phyloP scores from a whole-genome alignment of 2,329 filamentous ascomycete species.

The Aspergillus tanneri region DNA sequence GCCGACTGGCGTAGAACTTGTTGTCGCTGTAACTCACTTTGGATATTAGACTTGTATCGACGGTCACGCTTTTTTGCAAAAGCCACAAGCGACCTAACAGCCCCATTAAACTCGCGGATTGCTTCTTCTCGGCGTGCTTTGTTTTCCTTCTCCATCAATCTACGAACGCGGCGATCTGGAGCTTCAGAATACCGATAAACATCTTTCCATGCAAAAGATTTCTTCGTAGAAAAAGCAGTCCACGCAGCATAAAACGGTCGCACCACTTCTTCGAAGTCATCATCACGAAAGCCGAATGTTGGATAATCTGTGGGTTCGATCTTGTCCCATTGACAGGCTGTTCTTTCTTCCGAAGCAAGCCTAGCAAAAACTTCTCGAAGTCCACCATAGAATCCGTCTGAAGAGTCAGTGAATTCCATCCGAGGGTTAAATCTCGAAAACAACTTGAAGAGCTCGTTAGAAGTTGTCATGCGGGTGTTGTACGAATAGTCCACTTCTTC shows the following conservation, averaged over 20 bases:
- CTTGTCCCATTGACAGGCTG: slow-evolving; percentile 68
- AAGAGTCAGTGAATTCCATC: slow-evolving; percentile 76
- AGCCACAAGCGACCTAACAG: slow-evolving; percentile 77
- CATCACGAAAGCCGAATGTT: slow-evolving; percentile 74
- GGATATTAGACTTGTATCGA: slow-evolving; percentile 72
- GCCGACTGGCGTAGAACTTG: slow-evolving; percentile 73
- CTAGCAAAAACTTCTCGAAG: slow-evolving; percentile 74
- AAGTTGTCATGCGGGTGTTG: slow-evolving; percentile 73
- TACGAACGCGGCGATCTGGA: slow-evolving; percentile 76
- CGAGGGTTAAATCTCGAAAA: slow-evolving; percentile 77
- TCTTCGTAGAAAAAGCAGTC: slow-evolving; percentile 77
- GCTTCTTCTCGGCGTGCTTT: slow-evolving; percentile 78
- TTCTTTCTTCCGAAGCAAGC: slow-evolving; percentile 75
- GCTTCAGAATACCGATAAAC: slow-evolving; percentile 79
- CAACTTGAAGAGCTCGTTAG: slow-evolving; percentile 73
- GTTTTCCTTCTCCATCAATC: slow-evolving; percentile 95
- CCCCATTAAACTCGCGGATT: slow-evolving; percentile 86
- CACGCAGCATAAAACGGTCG: slow-evolving; percentile 79
- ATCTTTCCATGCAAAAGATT: slow-evolving; percentile 88
- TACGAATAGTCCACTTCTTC: slow-evolving; percentile 58
- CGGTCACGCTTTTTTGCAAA: slow-evolving; percentile 93
- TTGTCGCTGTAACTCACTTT: slow-evolving; percentile 78
- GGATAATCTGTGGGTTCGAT: slow-evolving; percentile 67
- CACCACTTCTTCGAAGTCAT: slow-evolving; percentile 73
- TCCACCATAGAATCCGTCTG: slow-evolving; percentile 80